Percentiles rank a stretch among this genome's conserved stretches.
phyloP scores from a whole-genome alignment of 2,329 filamentous ascomycete genomes.

The Talaromyces islandicus region DNA sequence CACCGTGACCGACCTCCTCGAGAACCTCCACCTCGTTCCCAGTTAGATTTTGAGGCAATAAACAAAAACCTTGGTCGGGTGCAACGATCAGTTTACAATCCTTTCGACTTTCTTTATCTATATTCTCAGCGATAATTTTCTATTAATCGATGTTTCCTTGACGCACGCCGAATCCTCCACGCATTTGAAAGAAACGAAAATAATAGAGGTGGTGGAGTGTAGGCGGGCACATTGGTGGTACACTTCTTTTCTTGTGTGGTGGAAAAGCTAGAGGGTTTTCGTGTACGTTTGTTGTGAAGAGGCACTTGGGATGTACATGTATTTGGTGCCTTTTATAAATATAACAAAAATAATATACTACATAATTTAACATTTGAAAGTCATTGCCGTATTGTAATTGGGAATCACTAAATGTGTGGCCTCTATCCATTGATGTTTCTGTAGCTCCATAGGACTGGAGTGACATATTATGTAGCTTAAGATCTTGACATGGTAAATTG shows the following conservation, averaged over 20 bases:
- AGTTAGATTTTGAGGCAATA: not conserved
- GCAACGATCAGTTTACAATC: not conserved
- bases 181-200: not conserved
- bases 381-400: not conserved
- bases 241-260: not conserved
- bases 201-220: not conserved
- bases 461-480: no score
- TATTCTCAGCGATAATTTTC: not conserved
- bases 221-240: not conserved
- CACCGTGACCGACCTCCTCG: not conserved
- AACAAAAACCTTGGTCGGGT: not conserved
- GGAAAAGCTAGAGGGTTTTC: not conserved
- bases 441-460: no score
- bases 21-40: not conserved
- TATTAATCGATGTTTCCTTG: not conserved
- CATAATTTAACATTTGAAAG: not conserved
- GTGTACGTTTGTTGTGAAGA: not conserved
- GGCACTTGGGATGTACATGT: not conserved
- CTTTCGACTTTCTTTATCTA: not conserved
- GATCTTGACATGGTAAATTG: no score
- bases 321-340: not conserved
- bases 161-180: not conserved
- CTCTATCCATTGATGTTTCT: no score
- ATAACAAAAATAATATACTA: not conserved
- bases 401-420: not conserved